A percentile compares a stretch with the other conserved stretches of the same genome.
Evolutionary conservation across 306 rosid genomes (phyloP).

Genomic region (Astragalus glycyphyllos): DNA sequence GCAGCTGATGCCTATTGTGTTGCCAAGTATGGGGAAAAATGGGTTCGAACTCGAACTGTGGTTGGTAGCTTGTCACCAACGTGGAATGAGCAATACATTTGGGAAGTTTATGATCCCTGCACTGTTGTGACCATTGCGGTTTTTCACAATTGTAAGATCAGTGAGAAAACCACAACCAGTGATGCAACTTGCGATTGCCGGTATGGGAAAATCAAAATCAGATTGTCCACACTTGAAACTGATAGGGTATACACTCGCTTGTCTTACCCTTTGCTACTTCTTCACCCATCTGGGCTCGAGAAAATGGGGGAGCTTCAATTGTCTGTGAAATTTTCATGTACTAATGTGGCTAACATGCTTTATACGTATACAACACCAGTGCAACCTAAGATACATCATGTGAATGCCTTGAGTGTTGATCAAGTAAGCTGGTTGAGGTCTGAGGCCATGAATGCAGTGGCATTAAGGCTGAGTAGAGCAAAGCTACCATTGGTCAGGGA

Average conservation of each 20-base stretch:
- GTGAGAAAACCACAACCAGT: not conserved
- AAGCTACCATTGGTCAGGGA: too few species aligned
- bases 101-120: constrained; percentile 27
- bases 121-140: constrained; percentile 19
- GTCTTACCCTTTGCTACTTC: not conserved
- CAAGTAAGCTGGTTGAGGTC: too few species aligned
- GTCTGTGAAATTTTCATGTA: too few species aligned
- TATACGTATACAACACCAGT: too few species aligned
- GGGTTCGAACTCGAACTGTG: constrained; percentile 1
- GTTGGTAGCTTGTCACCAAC: not conserved
- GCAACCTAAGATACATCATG: too few species aligned
- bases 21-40: constrained; percentile 14
- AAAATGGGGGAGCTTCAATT: too few species aligned
- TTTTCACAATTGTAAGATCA: not conserved
- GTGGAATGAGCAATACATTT: not conserved
- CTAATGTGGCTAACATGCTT: too few species aligned
- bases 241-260: not conserved
- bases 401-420: too few species aligned
- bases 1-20: constrained; percentile 11
- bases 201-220: constrained; percentile 6
- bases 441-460: too few species aligned
- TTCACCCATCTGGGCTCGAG: not conserved
- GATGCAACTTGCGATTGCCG: not conserved
- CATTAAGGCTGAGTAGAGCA: too few species aligned
- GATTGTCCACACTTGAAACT: constrained; percentile 21